phyloP scores from a whole-genome alignment of 1,284 basidiomycete genomes.

The Apiotrichum gracile region DNA sequence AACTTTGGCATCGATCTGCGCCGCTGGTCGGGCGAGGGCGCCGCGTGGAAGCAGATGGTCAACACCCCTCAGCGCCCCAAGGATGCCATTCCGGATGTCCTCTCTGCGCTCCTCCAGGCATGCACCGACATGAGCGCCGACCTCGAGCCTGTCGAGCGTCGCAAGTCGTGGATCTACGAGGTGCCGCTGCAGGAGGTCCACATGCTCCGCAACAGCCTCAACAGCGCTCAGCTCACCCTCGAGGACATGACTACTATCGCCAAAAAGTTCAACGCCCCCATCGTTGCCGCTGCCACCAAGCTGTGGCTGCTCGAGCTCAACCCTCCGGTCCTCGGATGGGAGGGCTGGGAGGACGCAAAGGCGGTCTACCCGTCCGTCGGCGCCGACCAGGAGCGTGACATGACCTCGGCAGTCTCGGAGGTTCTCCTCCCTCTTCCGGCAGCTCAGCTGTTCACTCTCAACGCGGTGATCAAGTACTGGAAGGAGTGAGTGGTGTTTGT shows the following conservation, averaged over 20 bases:
- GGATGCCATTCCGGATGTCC: constrained; percentile 63
- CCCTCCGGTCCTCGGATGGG: constrained; percentile 67
- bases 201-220: constrained; percentile 73
- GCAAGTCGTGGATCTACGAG: constrained; percentile 85
- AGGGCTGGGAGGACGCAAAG: constrained; percentile 83
- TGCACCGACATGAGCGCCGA: constrained; percentile 62
- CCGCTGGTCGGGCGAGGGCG: constrained; percentile 70
- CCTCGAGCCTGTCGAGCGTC: constrained; percentile 68
- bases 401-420: constrained; percentile 60
- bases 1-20: constrained; percentile 83
- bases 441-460: constrained; percentile 74
- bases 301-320: constrained; percentile 80
- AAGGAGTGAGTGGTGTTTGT: constrained; percentile 54
- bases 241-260: constrained; percentile 59
- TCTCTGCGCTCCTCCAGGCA: constrained; percentile 62
- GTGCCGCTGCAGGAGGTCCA: constrained; percentile 76
- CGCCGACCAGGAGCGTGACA: constrained; percentile 56
- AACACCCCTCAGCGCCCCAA: constrained; percentile 50
- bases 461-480: constrained; percentile 71
- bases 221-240: constrained; percentile 61
- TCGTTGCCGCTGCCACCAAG: constrained; percentile 72
- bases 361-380: constrained; percentile 72
- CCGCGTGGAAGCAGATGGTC: constrained; percentile 46
- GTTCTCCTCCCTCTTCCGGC: constrained; percentile 69
- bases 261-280: constrained; percentile 75